Percentiles rank a stretch among this genome's conserved stretches.
Evolutionary conservation across 768 basidiomycete genomes (phyloP).

Genomic region (Leccinellum luteum): DNA sequence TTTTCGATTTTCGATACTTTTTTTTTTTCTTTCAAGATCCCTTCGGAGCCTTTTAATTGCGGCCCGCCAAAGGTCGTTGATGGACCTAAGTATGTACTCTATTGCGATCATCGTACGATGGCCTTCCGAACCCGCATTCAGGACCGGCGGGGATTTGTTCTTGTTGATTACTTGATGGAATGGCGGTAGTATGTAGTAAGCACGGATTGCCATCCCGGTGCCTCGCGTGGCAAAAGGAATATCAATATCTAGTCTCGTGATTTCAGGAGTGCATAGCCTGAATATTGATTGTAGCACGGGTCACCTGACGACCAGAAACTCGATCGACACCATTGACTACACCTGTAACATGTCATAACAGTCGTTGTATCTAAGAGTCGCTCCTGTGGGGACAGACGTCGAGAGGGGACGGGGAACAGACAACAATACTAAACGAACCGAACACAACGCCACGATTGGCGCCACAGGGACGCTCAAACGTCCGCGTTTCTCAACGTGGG

Average conservation of each 20-base stretch:
- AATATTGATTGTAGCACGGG: not conserved
- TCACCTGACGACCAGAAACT: not conserved
- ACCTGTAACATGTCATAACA: not conserved
- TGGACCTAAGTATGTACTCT: not conserved
- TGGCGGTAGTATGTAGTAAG: not conserved
- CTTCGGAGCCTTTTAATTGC: not conserved
- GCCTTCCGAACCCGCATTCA: not conserved
- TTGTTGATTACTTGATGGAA: not conserved
- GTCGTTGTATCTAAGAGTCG: not conserved
- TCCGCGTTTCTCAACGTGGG: slow-evolving; percentile 74
- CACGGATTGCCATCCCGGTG: not conserved
- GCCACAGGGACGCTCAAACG: slow-evolving; percentile 32
- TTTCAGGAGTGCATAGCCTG: not conserved
- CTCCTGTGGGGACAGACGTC: not conserved
- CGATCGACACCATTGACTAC: not conserved
- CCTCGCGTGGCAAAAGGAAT: not conserved
- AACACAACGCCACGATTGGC: not conserved
- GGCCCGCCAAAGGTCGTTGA: not conserved
- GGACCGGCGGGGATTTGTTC: not conserved
- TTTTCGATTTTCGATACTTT: not conserved
- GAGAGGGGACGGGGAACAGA: not conserved
- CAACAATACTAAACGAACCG: not conserved
- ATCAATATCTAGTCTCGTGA: no score
- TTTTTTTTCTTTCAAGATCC: not conserved
- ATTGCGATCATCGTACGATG: not conserved